Evolutionary conservation across 129 eudicot genomes (phyloP), one percentile per base, ranked within the genome.

Genomic region (Artemisia tridentata): DNA sequence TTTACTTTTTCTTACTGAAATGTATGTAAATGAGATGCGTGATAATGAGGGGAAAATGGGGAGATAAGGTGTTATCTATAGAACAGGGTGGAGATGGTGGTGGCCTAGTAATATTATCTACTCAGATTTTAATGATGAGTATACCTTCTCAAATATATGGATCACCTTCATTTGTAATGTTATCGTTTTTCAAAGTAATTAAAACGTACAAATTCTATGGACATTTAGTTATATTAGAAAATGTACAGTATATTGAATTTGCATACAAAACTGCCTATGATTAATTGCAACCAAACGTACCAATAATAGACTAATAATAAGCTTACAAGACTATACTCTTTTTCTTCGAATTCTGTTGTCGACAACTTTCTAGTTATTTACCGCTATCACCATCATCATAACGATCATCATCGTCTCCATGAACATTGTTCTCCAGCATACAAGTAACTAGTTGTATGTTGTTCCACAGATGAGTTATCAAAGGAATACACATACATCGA

Each of bases 21-120:
- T 11, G 27, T 23, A 69, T 21, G 52, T 18, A 23, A 52, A 25
- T 52, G 57, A 64, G 59, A 69, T 71, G 81, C 46, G 68, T 78
- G 81, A 71, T 15, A 63, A 25, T 13, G 47, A 63, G 72, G 21
- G 23, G 72, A 7, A 38, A 38, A 38, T 38, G 45, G 0, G 1
- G 45, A 38, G 81, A 78, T 78, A 78, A 71, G 77, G 50, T 63
- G 67, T 63, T 71, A 78, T 78, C 81, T 45, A 27, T 25, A 71
- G 38, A 49, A 52, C 65, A 69, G 69, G 80, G 81, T 70, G 67
- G 49, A 56, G 60, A 67, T 67, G 61, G n/a, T 74, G 72, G 72
- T 67, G 29, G 53, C 45, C 45, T 38, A 8, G 11, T 38, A 2
- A 38, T 56, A 53, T 25, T 67, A 75, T 75, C 61, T 65, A 66